Percentiles rank a stretch among this genome's conserved stretches.
Evolutionary conservation across 164 flowering plant species (phyloP).

Genomic region (Stephania cephalantha): DNA sequence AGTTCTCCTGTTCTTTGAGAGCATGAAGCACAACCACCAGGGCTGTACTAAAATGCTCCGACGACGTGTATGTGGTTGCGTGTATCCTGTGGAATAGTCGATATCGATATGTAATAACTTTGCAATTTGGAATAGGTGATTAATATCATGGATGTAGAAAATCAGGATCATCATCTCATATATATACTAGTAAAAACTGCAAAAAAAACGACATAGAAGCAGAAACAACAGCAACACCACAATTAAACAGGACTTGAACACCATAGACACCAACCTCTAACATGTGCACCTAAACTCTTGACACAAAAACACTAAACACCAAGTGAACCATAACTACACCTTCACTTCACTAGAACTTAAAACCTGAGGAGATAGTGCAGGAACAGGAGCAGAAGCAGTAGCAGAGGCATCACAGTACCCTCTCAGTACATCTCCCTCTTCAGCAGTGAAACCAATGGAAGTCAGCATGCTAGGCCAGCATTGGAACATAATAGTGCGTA

Average conservation of each 20-base stretch:
- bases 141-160: too few relatives aligned
- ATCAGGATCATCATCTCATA: too few relatives aligned
- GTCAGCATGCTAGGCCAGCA: conserved; percentile 2
- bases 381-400: neutral
- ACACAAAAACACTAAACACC: neutral
- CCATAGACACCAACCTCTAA: neutral
- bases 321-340: neutral
- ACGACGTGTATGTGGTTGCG: too few relatives aligned
- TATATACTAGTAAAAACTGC: neutral
- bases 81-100: too few relatives aligned
- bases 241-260: neutral
- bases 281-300: neutral
- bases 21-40: too few relatives aligned
- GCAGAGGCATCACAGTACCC: neutral
- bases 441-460: conserved; percentile 1
- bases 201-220: neutral
- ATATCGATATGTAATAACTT: too few relatives aligned
- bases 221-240: neutral
- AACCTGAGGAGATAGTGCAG: neutral
- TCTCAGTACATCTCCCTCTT: neutral
- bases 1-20: too few relatives aligned
- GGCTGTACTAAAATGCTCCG: too few relatives aligned
- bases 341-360: neutral
- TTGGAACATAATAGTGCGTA: neutral
- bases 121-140: too few relatives aligned